Base-by-base conservation (phyloP, 1,139 yeast genomes). In the Magnusiomyces magnusii region DNA sequence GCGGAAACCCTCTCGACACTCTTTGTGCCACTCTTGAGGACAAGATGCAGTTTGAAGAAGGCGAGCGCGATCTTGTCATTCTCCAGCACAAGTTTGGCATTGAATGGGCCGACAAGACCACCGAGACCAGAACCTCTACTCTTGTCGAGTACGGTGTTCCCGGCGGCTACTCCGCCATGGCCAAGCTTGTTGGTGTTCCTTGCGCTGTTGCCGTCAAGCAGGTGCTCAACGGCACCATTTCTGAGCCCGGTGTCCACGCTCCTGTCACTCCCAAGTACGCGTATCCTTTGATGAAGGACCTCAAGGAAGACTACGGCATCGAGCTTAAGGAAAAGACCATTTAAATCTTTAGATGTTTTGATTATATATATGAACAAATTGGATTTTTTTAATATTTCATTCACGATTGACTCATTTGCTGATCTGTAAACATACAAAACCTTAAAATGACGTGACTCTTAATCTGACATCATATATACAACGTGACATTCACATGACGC, bases 1-100 rank as follows among this genome's bases (percentile, higher is more conserved):
- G 93, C 77, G 95, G 93, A 64, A 93, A 89, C 76, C 91, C 98
- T 68, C 82, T 93, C 73, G 99, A 93, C 77, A 90, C 98, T 52
- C 78, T 93, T 73, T 93, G 99, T 79, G 97, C 98, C 59, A 87
- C 97, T 65, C 83, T 93, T 69, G 99, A 93, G 80, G 85, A 86
- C 69, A 82, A 87, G 80, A 90, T 93, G 97, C 98, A 92, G 80
- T 92, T 87, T 75, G 97, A 85, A 74, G 86, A 86, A 72, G 95
- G 90, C 66, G 99, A 93, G 81, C 87, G 97, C 75, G 99, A 93
- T 76, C 78, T 92, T 76, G 97, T 93, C 67, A 83, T 88, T 71
- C 82, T 93, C 73, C 99, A 93, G 80, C 99, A 93, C 82, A 92
- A 92, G 81, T 93, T 93, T 71, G 97, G 96, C 68, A 90, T 93